Evolutionary conservation across 139 green algal species (phyloP), one percentile per base, ranked within the genome.

Genomic region (Zygnema circumcarinatum): DNA sequence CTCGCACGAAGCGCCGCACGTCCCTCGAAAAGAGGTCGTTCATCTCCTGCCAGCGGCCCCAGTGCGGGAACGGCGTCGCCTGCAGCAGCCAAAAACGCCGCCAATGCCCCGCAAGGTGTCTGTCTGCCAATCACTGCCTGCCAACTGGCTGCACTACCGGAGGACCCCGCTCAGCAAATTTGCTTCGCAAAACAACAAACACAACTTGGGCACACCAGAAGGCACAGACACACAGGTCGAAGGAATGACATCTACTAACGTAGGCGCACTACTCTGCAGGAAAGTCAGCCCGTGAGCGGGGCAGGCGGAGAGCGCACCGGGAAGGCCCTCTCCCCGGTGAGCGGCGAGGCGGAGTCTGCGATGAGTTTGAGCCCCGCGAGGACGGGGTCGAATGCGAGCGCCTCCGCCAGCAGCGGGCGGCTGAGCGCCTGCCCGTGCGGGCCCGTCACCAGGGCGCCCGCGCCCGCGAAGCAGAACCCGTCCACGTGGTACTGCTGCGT

Each of bases 1-100:
- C 94, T 1, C 83, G 35, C 16, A 96, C 88, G 85, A 98, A 98
- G 62, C 92, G 69, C 32, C 95, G 93, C 36, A 98, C 94, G 3
- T 95, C 93, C 92, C 98, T 95, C 2, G 96, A 92, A 93, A 98
- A 99, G 25, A 91, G 88, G 22, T 95, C 95, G 87, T 99, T 99
- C 96, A 97, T 98, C 93, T 99, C 97, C 0, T 92, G 89, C 97
- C 97, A 99, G 42, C 94, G 93, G 62, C 95, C 95, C 96, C 96
- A 94, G 96, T 93, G 52, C 1, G 87, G 87, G 56, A 91, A 91
- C 1, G 32, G 62, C 1, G 88, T n/a, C 73, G 96, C 95, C 94
- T 99, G 96, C 90, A 98, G 96, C n/a, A 98, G 92, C 32, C 20
- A n/a, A 31, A 81, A 82, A 76, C 0, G 0, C 2, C 31, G 40